A percentile compares a stretch with the other conserved stretches of the same genome.
Evolutionary conservation across 2,329 filamentous ascomycete species (phyloP).

Genomic region (Clarireedia paspali): DNA sequence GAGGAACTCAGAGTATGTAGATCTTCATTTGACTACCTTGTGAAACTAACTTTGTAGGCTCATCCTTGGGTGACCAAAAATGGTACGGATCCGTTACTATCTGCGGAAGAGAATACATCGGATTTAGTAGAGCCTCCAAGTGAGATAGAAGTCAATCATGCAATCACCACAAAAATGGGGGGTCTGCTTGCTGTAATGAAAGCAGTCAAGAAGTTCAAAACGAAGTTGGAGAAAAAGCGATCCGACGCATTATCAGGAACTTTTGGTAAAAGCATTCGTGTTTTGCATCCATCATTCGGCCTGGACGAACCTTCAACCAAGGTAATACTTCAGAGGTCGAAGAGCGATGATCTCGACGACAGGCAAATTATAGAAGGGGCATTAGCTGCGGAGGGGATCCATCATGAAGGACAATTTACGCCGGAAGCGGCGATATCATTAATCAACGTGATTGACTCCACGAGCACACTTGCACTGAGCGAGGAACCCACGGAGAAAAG

Average conservation of each 20-base stretch:
- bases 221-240: slow-evolving; percentile 53
- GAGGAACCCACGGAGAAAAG: not conserved
- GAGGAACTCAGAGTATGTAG: slow-evolving; percentile 64
- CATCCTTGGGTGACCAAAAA: slow-evolving; percentile 89
- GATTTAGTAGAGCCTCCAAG: slow-evolving; percentile 77
- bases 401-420: slow-evolving; percentile 34
- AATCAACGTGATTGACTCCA: slow-evolving; percentile 8
- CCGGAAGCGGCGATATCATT: slow-evolving; percentile 14
- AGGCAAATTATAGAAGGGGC: slow-evolving; percentile 40
- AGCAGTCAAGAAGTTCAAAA: slow-evolving; percentile 84
- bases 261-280: slow-evolving; percentile 48
- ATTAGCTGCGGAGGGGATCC: slow-evolving; percentile 45
- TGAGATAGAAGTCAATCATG: slow-evolving; percentile 80
- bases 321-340: slow-evolving; percentile 31
- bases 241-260: slow-evolving; percentile 47
- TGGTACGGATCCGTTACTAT: slow-evolving; percentile 69
- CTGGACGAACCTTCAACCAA: slow-evolving; percentile 36
- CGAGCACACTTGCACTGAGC: slow-evolving; percentile 2
- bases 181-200: slow-evolving; percentile 68
- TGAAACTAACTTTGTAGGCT: slow-evolving; percentile 44
- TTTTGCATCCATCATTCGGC: slow-evolving; percentile 41
- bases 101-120: slow-evolving; percentile 78
- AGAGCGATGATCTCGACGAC: slow-evolving; percentile 44
- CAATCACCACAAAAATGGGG: slow-evolving; percentile 84
- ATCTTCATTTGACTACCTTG: not conserved